Evolutionary conservation across 345 rosid genomes (phyloP), one percentile per base, ranked within the genome.

Genomic region (Punica granatum): DNA sequence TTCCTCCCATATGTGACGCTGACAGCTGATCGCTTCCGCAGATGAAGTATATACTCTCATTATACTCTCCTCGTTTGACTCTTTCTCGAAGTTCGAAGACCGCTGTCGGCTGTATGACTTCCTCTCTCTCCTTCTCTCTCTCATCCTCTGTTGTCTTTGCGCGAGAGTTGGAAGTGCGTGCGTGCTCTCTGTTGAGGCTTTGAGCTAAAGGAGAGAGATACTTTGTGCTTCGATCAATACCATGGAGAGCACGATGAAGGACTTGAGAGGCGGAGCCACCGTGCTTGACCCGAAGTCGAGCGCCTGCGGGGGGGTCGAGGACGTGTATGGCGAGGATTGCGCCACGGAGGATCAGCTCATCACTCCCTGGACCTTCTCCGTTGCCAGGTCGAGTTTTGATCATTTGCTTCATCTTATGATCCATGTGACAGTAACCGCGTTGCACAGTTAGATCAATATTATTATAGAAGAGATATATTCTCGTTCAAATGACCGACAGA

Each of bases 351-450:
- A 92, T 31, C 97, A 88, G 77, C 85, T 76, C 37, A 76, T 90
- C 78, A 90, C 97, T 48, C 97, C 97, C 21, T 92, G 98, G 98
- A 82, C 96, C 56, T 76, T 73, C 80, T 85, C 92, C 35, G 89
- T 92, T 61, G 93, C 97, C 58, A 90, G 96, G 97, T 83, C 67
- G 65, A 25, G 39, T 21, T 34, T 15, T n/a, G 6, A 5, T 11
- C 41, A 5, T 37, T 37, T 37, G 41, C 5, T 11, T 37, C n/a
- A n/a, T n/a, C n/a, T n/a, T n/a, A n/a, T n/a, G n/a, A n/a, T n/a
- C n/a, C n/a, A n/a, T n/a, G n/a, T n/a, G n/a, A n/a, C n/a, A n/a
- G n/a, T n/a, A n/a, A n/a, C n/a, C n/a, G n/a, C n/a, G n/a, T n/a
- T n/a, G n/a, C n/a, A n/a, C n/a, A n/a, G n/a, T n/a, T n/a, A n/a